phyloP scores from a whole-genome alignment of 345 rosid species.

The Brassica cretica region DNA sequence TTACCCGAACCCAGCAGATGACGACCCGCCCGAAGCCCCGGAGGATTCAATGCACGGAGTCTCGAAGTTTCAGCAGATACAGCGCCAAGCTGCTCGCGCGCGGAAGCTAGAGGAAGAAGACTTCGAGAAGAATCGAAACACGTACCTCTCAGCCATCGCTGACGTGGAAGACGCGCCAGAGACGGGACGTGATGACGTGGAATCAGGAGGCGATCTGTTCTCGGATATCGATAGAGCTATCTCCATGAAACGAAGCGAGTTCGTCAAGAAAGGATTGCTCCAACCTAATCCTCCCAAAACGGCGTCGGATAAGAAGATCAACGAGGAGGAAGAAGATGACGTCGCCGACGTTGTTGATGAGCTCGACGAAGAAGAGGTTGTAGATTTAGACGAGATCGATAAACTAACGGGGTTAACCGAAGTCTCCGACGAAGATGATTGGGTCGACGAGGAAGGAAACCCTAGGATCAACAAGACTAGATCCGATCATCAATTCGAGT shows the following conservation, averaged over 20 bases:
- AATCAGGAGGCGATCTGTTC: constrained; percentile 65
- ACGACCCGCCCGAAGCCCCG: constrained; percentile 90
- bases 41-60: constrained; percentile 84
- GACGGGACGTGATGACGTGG: constrained; percentile 21
- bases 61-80: constrained; percentile 71
- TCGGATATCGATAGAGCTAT: constrained; percentile 87
- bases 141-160: constrained; percentile 76
- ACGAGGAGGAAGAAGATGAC: constrained; percentile 34
- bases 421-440: constrained; percentile 49
- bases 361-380: constrained; percentile 73
- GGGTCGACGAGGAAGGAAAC: constrained; percentile 45
- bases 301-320: constrained; percentile 17
- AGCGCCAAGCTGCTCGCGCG: constrained; percentile 69
- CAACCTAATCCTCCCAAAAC: constrained; percentile 44
- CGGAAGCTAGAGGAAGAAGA: constrained; percentile 74
- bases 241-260: constrained; percentile 73
- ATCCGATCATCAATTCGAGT: constrained; percentile 61
- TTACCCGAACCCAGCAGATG: constrained; percentile 63
- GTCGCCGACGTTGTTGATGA: constrained; percentile 48
- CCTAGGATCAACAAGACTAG: constrained; percentile 24
- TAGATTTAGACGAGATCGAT: constrained; percentile 82
- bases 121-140: constrained; percentile 65
- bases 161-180: constrained; percentile 62
- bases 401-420: constrained; percentile 57
- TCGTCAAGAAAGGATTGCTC: constrained; percentile 71